These are phyloP conservation scores for Monoraphidium neglectum DNA, from an alignment of 139 green algal species.

Conservation along the genomic window DNA sequence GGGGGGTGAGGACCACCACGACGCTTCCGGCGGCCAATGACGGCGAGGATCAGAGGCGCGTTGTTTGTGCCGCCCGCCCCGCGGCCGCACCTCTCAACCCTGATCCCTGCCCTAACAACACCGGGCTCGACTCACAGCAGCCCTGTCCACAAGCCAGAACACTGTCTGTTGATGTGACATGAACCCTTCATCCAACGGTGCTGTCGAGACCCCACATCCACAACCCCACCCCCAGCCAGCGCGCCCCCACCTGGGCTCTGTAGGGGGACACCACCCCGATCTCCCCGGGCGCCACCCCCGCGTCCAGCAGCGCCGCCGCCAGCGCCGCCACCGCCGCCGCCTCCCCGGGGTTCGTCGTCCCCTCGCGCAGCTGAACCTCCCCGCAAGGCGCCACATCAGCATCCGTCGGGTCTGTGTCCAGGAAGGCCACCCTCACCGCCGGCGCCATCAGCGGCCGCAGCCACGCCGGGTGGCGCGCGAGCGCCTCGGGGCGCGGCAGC, in stretches of 20 bases:
- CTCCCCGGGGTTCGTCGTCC: slow-evolving; percentile 69
- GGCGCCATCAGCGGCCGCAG: slow-evolving; percentile 59
- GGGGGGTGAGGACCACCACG: too few relatives aligned
- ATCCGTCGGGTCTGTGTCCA: slow-evolving; percentile 73
- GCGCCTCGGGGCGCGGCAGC: slow-evolving; percentile 41
- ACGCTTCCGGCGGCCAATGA: too few relatives aligned
- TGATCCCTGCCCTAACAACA: too few relatives aligned
- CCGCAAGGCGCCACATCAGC: not conserved
- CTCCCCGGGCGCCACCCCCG: slow-evolving; percentile 42
- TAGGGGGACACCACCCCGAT: slow-evolving; percentile 90
- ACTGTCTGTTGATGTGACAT: too few relatives aligned
- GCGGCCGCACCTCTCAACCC: too few relatives aligned
- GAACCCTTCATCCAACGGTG: too few relatives aligned
- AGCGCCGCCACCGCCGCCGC: slow-evolving; percentile 55
- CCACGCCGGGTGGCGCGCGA: slow-evolving; percentile 15
- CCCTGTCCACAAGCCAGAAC: too few relatives aligned
- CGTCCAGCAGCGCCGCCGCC: slow-evolving; percentile 46
- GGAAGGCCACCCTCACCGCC: slow-evolving; percentile 67
- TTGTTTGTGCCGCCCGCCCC: too few relatives aligned
- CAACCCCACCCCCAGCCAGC: not conserved
- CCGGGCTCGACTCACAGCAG: too few relatives aligned
- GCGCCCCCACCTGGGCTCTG: slow-evolving; percentile 60
- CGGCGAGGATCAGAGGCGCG: too few relatives aligned
- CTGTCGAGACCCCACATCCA: too few relatives aligned
- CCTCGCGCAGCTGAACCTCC: slow-evolving; percentile 31